Evolutionary conservation across 2,329 filamentous ascomycete genomes (phyloP).

Genomic region (Fusarium sp.): DNA sequence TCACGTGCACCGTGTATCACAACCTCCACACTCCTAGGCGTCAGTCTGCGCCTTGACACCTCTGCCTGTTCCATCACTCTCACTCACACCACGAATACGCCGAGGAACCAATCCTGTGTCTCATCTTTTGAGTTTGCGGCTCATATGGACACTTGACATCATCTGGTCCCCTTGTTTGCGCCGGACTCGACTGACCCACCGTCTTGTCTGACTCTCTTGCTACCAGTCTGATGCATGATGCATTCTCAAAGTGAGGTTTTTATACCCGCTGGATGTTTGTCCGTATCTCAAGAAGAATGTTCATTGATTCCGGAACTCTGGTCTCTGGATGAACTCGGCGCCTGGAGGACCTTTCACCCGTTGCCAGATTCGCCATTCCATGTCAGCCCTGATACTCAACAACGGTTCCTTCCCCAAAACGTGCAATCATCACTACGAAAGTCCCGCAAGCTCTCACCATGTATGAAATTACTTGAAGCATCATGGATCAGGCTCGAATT

Average conservation of each 20-base stretch:
- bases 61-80: not conserved
- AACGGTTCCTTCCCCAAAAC: constrained; percentile 18
- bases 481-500: constrained; percentile 60
- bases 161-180: not conserved
- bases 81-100: not conserved
- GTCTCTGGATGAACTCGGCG: constrained; percentile 9
- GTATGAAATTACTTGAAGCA: constrained; percentile 46
- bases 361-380: constrained; percentile 18
- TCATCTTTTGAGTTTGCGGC: not conserved
- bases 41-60: not conserved
- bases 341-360: constrained; percentile 45
- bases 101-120: not conserved
- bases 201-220: not conserved
- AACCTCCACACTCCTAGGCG: not conserved
- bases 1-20: not conserved
- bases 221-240: constrained; percentile 15
- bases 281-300: constrained; percentile 39
- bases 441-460: constrained; percentile 35
- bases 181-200: not conserved
- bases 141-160: not conserved
- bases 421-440: constrained; percentile 46
- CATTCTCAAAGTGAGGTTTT: constrained; percentile 40
- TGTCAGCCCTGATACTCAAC: not conserved
- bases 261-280: constrained; percentile 55
- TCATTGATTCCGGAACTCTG: constrained; percentile 22